A percentile compares a stretch with the other conserved stretches of the same genome.
Evolutionary conservation across 495 filamentous ascomycete genomes (phyloP).

Genomic region (Penicillium angulare): DNA sequence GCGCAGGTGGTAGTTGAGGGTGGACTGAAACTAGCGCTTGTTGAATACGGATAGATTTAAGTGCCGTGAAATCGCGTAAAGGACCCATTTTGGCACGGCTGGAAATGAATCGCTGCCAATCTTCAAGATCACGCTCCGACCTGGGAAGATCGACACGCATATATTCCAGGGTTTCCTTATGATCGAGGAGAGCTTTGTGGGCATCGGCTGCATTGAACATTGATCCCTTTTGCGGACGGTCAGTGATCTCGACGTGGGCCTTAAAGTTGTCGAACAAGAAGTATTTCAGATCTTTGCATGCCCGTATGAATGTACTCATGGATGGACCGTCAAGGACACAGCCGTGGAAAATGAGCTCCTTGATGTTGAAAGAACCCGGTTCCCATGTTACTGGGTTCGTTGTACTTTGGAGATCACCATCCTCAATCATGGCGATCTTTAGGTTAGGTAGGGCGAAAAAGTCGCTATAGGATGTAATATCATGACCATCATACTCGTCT

Average conservation of each 20-base stretch:
- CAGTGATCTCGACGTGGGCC: background rate
- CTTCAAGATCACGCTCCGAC: background rate
- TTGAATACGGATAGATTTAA: conserved; percentile 17
- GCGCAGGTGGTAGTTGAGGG: conserved; percentile 19
- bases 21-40: conserved; percentile 20
- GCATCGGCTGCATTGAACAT: conserved; percentile 19
- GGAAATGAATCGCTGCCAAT: conserved; percentile 3
- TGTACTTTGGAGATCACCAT: conserved; percentile 11
- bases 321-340: conserved; percentile 15
- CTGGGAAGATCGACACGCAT: conserved; percentile 13
- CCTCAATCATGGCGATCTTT: background rate
- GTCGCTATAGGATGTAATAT: conserved; percentile 7
- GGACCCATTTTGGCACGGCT: conserved; percentile 15
- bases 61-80: conserved; percentile 20
- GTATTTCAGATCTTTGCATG: conserved; percentile 20
- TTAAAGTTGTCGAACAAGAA: conserved; percentile 18
- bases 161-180: conserved; percentile 21
- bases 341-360: conserved; percentile 8
- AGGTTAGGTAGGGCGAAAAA: conserved; percentile 16
- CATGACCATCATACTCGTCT: background rate
- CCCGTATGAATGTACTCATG: conserved; percentile 13
- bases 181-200: conserved; percentile 16
- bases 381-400: conserved; percentile 16
- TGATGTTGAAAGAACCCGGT: conserved; percentile 3
- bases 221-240: background rate